Conservation (phyloP, 2,329 filamentous ascomycete species). For the Cordyceps farinosa region DNA sequence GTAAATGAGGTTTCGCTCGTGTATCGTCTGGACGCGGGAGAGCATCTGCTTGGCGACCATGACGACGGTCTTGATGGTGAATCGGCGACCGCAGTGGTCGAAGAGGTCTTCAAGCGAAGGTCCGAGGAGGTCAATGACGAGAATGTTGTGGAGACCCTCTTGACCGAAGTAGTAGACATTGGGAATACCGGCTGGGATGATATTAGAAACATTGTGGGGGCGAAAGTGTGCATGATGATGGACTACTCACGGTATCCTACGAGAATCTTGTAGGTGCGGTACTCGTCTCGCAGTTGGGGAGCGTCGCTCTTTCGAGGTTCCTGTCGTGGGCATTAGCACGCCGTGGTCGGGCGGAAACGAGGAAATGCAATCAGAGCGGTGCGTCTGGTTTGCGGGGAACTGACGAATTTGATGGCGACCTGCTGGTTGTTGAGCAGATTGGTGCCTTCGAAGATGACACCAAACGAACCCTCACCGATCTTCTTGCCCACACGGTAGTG, state of each 20-base stretch:
- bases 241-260: conserved; percentile 87
- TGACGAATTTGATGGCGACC: conserved; percentile 98
- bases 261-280: conserved; percentile 98
- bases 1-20: conserved; percentile 99
- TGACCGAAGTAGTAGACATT: conserved; percentile 99
- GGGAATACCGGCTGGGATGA: conserved; percentile 77
- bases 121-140: conserved; percentile 94
- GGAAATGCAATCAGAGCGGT: not conserved
- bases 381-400: conserved; percentile 35
- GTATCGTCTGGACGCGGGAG: conserved; percentile 86
- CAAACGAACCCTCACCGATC: conserved; percentile 97
- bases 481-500: conserved; percentile 99
- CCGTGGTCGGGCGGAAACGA: not conserved
- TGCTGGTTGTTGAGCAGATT: conserved; percentile 99
- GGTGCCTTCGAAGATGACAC: conserved; percentile 97
- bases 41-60: conserved; percentile 99
- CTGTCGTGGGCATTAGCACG: conserved; percentile 42
- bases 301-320: conserved; percentile 99
- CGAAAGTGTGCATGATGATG: conserved; percentile 29
- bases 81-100: conserved; percentile 92
- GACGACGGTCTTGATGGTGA: conserved; percentile 95
- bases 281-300: conserved; percentile 95
- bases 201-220: conserved; percentile 19
- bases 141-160: conserved; percentile 96
- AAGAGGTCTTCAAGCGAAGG: conserved; percentile 96